These are phyloP conservation scores for Aspergillus sp. DNA, from an alignment of 2,329 filamentous ascomycete species.

Conservation along the genomic window DNA sequence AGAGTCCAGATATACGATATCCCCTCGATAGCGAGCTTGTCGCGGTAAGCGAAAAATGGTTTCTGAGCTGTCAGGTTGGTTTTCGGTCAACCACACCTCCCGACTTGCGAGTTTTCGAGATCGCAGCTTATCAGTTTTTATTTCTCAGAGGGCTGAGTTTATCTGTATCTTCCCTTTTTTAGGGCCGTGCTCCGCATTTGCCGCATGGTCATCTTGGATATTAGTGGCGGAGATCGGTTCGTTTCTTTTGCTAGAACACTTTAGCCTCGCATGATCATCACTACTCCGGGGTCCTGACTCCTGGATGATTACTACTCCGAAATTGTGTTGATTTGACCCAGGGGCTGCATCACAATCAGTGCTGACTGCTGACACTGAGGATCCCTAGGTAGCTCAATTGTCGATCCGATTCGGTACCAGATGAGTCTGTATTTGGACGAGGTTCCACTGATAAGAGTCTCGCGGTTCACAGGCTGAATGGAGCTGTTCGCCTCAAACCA, in stretches of 20 bases:
- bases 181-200: slow-evolving; percentile 7
- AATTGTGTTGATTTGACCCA: not conserved
- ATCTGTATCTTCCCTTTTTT: not conserved
- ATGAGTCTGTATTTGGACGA: not conserved
- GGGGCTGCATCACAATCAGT: not conserved
- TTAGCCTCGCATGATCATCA: not conserved
- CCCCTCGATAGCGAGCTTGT: not conserved
- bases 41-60: slow-evolving; percentile 1
- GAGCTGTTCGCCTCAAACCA: slow-evolving; percentile 1
- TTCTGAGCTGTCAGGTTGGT: not conserved
- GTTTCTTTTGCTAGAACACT: slow-evolving; percentile 1
- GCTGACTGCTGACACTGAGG: not conserved
- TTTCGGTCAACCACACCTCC: not conserved
- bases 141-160: slow-evolving; percentile 4
- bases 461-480: slow-evolving; percentile 6
- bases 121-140: slow-evolving; percentile 9
- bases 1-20: not conserved
- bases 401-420: slow-evolving; percentile 6
- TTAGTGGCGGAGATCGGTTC: not conserved
- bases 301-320: not conserved
- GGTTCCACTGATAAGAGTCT: slow-evolving; percentile 11
- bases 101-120: not conserved
- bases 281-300: not conserved
- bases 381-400: not conserved
- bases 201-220: slow-evolving; percentile 2